Conservation (phyloP, 306 rosid species). For the Lathyrus tuberosus region DNA sequence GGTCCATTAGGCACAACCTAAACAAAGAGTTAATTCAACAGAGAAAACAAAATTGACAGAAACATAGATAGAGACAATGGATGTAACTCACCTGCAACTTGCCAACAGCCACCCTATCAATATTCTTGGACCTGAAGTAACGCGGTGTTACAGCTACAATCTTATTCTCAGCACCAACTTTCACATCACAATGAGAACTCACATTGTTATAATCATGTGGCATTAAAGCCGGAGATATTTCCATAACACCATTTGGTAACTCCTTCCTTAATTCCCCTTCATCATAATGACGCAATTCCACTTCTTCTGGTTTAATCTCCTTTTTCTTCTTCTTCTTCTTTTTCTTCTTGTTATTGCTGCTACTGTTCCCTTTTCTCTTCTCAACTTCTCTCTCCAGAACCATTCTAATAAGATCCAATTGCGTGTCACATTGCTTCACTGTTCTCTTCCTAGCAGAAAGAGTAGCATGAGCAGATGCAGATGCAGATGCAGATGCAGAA, state of each 20-base stretch:
- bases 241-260: conserved; percentile 94
- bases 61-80: not conserved
- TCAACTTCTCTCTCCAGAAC: conserved; percentile 85
- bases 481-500: conserved; percentile 11
- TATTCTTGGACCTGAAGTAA: conserved; percentile 87
- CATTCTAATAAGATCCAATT: conserved; percentile 84
- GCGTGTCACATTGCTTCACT: conserved; percentile 63
- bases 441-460: conserved; percentile 46
- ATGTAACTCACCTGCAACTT: conserved; percentile 67
- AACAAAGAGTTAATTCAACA: not conserved
- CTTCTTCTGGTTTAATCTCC: conserved; percentile 33
- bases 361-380: conserved; percentile 53
- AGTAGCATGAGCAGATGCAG: conserved; percentile 9
- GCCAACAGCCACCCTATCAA: conserved; percentile 66
- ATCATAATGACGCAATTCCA: conserved; percentile 44
- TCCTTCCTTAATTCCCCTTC: conserved; percentile 69
- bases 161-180: conserved; percentile 52
- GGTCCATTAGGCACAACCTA: conserved; percentile 63
- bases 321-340: conserved; percentile 24
- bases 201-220: conserved; percentile 58
- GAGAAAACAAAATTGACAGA: not conserved
- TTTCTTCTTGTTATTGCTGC: not conserved
- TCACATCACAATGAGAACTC: conserved; percentile 58
- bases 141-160: conserved; percentile 49
- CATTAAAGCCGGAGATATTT: conserved; percentile 70